These are phyloP conservation scores for Ophiocordyceps unilateralis DNA, from an alignment of 2,329 filamentous ascomycete species.

Conservation along the genomic window DNA sequence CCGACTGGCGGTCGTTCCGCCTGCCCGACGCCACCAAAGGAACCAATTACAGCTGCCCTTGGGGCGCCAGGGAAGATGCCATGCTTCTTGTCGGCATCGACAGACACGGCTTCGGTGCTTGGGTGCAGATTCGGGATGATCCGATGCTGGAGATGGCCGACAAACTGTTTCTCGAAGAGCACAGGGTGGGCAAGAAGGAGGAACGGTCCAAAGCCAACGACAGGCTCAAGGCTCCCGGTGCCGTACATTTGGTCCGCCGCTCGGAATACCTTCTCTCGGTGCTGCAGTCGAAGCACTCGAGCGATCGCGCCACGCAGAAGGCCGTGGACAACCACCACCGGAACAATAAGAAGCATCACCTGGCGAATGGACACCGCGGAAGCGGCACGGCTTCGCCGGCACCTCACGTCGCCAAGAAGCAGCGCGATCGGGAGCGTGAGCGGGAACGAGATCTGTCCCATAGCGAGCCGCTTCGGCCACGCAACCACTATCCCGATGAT, in stretches of 20 bases:
- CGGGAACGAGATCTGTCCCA: slow-evolving; percentile 28
- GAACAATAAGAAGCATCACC: slow-evolving; percentile 64
- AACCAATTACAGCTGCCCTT: slow-evolving; percentile 78
- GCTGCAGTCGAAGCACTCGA: slow-evolving; percentile 67
- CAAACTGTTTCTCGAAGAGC: slow-evolving; percentile 93
- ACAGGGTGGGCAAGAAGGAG: slow-evolving; percentile 95
- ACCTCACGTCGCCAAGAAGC: slow-evolving; percentile 28
- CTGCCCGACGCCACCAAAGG: slow-evolving; percentile 83
- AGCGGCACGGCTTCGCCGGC: slow-evolving; percentile 56
- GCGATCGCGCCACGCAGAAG: slow-evolving; percentile 58
- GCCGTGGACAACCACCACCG: slow-evolving; percentile 85
- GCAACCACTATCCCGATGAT: slow-evolving; percentile 30
- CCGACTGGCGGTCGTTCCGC: slow-evolving; percentile 66
- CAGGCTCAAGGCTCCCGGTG: slow-evolving; percentile 82
- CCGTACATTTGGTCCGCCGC: slow-evolving; percentile 86
- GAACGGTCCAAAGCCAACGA: slow-evolving; percentile 66
- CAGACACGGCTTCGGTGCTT: slow-evolving; percentile 86
- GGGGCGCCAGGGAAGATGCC: slow-evolving; percentile 86
- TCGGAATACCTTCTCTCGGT: slow-evolving; percentile 95
- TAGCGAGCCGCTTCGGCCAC: slow-evolving; percentile 31
- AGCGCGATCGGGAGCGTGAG: slow-evolving; percentile 24
- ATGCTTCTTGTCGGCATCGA: slow-evolving; percentile 94
- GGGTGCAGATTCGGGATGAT: slow-evolving; percentile 88
- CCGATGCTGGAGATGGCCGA: slow-evolving; percentile 67
- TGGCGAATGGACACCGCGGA: slow-evolving; percentile 43